Conservation (phyloP, 345 rosid species). For the Eucalyptus lansdowneana region DNA sequence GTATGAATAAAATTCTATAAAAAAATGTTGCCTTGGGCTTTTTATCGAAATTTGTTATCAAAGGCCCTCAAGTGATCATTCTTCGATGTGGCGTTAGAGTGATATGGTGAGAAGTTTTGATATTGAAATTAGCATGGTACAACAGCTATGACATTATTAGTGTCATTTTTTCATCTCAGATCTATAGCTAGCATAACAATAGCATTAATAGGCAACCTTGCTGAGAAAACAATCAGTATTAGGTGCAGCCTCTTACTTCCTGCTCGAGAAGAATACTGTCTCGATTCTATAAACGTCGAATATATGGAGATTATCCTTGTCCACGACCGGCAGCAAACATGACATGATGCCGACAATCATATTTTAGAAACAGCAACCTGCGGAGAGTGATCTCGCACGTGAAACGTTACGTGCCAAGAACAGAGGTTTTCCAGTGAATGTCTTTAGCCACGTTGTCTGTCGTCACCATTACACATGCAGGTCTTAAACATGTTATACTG, state of each 20-base stretch:
- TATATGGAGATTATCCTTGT: not conserved
- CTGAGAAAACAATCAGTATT: not conserved
- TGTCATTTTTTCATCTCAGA: not conserved
- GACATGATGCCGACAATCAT: not conserved
- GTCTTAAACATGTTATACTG: not conserved
- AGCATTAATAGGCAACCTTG: not conserved
- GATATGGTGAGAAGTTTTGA: not conserved
- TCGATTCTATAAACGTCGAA: not conserved
- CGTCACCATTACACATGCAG: not conserved
- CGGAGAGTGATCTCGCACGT: not conserved
- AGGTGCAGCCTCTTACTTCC: not conserved
- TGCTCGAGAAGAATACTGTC: not conserved
- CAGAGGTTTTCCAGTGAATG: not conserved
- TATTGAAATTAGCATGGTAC: not conserved
- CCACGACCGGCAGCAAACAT: not conserved
- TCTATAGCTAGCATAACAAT: not conserved
- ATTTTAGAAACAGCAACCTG: not conserved
- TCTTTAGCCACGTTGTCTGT: not conserved
- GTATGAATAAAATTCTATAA: not conserved
- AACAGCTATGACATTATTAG: not conserved
- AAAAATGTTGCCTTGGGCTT: not conserved
- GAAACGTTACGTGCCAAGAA: not conserved
- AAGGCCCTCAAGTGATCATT: not conserved
- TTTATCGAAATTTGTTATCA: not conserved
- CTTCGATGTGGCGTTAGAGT: fast-evolving